These are phyloP conservation scores for Globisporangium paroecandrum DNA, from an alignment of 352 stramenopile species.

Conservation along the genomic window DNA sequence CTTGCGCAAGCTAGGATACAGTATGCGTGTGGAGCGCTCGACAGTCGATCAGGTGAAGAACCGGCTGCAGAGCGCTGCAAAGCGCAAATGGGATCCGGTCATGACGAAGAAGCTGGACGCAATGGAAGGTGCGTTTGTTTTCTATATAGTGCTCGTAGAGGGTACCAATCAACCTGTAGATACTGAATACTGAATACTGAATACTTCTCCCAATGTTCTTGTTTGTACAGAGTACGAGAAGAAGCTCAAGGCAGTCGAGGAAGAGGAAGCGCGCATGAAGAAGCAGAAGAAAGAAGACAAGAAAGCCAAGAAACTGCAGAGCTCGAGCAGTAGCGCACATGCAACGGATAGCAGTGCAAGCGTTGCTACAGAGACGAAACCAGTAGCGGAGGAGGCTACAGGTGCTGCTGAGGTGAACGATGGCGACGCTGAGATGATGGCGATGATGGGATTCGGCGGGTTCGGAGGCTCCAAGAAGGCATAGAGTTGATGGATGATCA, in stretches of 20 bases:
- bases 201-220: not conserved
- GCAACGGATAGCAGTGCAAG: constrained; percentile 13
- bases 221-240: constrained; percentile 67
- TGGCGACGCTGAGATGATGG: constrained; percentile 86
- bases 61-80: constrained; percentile 71
- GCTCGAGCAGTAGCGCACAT: not conserved
- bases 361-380: constrained; percentile 7
- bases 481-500: not conserved
- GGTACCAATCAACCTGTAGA: not conserved
- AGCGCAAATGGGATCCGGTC: constrained; percentile 82
- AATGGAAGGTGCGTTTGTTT: constrained; percentile 47
- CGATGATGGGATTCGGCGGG: constrained; percentile 89
- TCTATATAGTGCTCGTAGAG: not conserved
- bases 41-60: constrained; percentile 87
- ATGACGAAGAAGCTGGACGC: constrained; percentile 79
- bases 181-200: not conserved
- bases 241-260: constrained; percentile 68
- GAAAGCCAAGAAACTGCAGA: constrained; percentile 55
- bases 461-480: constrained; percentile 81
- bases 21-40: constrained; percentile 90
- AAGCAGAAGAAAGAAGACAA: constrained; percentile 72
- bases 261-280: constrained; percentile 68
- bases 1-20: constrained; percentile 86
- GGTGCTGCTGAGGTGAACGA: constrained; percentile 19
- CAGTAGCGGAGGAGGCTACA: not conserved